Conservation (phyloP, 2,329 filamentous ascomycete genomes). For the Ceratocystis diversiconidia region DNA sequence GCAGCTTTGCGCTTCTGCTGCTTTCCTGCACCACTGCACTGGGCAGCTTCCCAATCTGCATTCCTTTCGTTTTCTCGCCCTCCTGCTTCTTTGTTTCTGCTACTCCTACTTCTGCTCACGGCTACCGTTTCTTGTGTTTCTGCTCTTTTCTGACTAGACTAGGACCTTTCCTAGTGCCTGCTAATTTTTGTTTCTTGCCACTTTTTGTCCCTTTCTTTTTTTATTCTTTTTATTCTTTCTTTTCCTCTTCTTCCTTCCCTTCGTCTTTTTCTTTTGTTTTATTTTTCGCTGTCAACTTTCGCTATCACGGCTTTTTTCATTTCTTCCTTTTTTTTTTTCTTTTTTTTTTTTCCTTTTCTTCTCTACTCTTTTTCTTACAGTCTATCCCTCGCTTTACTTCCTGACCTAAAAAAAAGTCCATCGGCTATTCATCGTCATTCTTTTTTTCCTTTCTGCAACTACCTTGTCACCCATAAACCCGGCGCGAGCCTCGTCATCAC, state of each 20-base stretch:
- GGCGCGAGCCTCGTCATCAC: conserved; percentile 16
- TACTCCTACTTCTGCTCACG: not conserved
- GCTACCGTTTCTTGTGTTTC: not conserved
- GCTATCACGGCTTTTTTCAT: conserved; percentile 10
- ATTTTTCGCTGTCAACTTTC: not conserved
- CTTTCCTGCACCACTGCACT: too few species aligned
- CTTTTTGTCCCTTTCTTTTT: conserved; percentile 9
- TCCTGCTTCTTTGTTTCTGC: not conserved
- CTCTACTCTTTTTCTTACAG: not conserved
- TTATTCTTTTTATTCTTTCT: not conserved
- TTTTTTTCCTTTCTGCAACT: conserved; percentile 6
- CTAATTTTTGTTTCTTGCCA: conserved; percentile 6
- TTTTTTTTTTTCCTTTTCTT: conserved; percentile 1
- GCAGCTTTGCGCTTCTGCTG: not conserved
- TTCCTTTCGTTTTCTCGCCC: not conserved
- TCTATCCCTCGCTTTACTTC: conserved; percentile 2
- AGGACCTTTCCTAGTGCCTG: not conserved
- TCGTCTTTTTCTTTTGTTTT: conserved; percentile 5
- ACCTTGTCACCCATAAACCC: conserved; percentile 1
- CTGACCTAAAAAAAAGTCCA: not conserved
- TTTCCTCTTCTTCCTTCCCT: not conserved
- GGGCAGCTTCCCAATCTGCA: not conserved
- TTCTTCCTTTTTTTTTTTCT: not conserved
- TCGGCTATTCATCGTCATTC: conserved; percentile 4
- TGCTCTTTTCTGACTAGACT: not conserved